phyloP scores from a whole-genome alignment of 768 basidiomycete genomes.

The Boletales sp. region DNA sequence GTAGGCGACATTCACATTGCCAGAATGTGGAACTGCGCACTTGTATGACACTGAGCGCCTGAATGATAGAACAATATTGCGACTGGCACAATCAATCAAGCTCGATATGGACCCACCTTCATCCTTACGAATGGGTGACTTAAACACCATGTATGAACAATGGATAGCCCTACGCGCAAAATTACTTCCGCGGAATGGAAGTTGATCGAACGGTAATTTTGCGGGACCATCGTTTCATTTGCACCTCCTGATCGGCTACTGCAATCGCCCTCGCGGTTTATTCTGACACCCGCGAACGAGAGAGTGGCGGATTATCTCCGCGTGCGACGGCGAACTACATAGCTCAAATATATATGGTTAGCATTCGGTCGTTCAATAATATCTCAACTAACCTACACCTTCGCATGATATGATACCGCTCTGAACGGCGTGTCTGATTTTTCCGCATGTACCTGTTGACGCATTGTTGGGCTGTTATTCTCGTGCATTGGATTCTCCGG shows the following conservation, averaged over 20 bases:
- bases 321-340: constrained; percentile 1
- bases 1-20: not conserved
- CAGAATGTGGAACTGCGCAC: not conserved
- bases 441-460: too few species aligned
- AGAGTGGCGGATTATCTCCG: constrained; percentile 19
- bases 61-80: too few species aligned
- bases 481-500: too few species aligned
- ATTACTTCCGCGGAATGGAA: constrained; percentile 22
- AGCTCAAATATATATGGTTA: constrained; percentile 6
- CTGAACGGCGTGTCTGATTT: not conserved
- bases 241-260: constrained; percentile 6
- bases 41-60: too few species aligned
- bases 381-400: not conserved
- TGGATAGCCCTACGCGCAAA: not conserved
- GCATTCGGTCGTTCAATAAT: constrained; percentile 1
- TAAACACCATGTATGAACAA: constrained; percentile 1
- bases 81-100: constrained; percentile 3
- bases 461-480: too few species aligned
- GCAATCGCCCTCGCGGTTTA: not conserved
- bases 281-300: constrained; percentile 15
- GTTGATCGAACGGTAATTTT: constrained; percentile 7
- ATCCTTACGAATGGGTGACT: not conserved
- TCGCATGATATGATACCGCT: not conserved
- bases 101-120: constrained; percentile 4
- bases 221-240: constrained; percentile 15